phyloP scores from a whole-genome alignment of 1,284 basidiomycete species.

The Cutaneotrichosporon curvatum region DNA sequence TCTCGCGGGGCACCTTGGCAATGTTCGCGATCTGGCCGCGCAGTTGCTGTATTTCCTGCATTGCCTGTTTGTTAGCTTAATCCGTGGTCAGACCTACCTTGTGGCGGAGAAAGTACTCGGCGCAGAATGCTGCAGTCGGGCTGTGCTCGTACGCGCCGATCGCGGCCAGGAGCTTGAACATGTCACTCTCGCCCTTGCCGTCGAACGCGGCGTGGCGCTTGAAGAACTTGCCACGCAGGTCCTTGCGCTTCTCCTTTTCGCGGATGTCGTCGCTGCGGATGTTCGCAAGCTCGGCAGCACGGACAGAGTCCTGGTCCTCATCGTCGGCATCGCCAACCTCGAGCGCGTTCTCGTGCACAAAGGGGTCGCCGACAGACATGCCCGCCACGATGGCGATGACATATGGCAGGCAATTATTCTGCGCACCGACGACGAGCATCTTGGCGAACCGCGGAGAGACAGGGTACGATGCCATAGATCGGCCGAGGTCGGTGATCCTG shows the following conservation, averaged over 20 bases:
- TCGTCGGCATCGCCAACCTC: constrained; percentile 50
- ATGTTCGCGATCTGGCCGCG: constrained; percentile 81
- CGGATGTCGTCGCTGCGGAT: constrained; percentile 57
- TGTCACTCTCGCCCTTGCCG: constrained; percentile 78
- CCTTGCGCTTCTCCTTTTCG: constrained; percentile 61
- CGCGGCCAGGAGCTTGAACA: constrained; percentile 81
- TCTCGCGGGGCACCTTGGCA: constrained; percentile 62
- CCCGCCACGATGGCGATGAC: constrained; percentile 86
- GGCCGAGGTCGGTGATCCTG: constrained; percentile 79
- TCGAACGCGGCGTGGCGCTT: constrained; percentile 61
- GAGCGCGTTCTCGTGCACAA: constrained; percentile 70
- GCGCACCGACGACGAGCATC: constrained; percentile 87
- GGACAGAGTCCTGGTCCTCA: constrained; percentile 39
- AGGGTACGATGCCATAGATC: constrained; percentile 87
- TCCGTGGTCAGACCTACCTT: constrained; percentile 57
- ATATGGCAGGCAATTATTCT: constrained; percentile 86
- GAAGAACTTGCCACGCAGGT: constrained; percentile 67
- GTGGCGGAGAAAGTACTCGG: constrained; percentile 78
- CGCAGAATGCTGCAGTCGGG: constrained; percentile 72
- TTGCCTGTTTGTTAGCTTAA: constrained; percentile 56
- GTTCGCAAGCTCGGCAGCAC: constrained; percentile 51
- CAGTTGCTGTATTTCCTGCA: constrained; percentile 99
- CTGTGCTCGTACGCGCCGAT: constrained; percentile 95
- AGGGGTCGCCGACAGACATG: constrained; percentile 91
- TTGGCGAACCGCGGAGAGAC: constrained; percentile 87